phyloP scores from a whole-genome alignment of 768 basidiomycete genomes.

The Hysterangium stoloniferum region DNA sequence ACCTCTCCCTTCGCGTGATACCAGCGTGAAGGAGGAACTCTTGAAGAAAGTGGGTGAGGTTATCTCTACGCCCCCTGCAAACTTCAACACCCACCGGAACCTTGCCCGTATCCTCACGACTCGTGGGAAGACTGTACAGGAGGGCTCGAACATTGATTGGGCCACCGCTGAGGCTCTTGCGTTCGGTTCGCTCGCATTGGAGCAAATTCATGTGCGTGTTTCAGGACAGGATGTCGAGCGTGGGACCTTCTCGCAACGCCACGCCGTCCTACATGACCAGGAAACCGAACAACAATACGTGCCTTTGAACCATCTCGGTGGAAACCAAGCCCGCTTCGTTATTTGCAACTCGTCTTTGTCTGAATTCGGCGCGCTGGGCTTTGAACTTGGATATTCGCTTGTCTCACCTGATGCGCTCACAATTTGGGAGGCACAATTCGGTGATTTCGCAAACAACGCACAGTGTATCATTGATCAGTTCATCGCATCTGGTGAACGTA shows the following conservation, averaged over 20 bases:
- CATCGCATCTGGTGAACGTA: constrained; percentile 93
- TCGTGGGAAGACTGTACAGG: constrained; percentile 86
- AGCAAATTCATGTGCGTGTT: constrained; percentile 89
- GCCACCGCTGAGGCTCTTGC: constrained; percentile 97
- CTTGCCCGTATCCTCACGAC: constrained; percentile 83
- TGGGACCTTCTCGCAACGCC: constrained; percentile 97
- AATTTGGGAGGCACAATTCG: constrained; percentile 99
- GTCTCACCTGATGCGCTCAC: constrained; percentile 90
- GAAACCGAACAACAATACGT: constrained; percentile 83
- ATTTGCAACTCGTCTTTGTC: constrained; percentile 96
- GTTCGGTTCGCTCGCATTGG: constrained; percentile 86
- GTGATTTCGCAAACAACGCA: constrained; percentile 96
- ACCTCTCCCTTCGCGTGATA: constrained; percentile 83
- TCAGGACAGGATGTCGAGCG: constrained; percentile 99
- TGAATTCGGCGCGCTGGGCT: constrained; percentile 90
- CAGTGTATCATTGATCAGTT: constrained; percentile 99
- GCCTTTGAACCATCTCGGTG: constrained; percentile 81
- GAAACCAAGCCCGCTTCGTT: constrained; percentile 86
- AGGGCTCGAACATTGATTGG: constrained; percentile 93
- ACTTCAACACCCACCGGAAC: constrained; percentile 86
- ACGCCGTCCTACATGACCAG: constrained; percentile 96
- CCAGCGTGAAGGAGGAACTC: constrained; percentile 68
- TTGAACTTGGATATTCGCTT: constrained; percentile 97
- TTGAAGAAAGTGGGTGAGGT: constrained; percentile 81
- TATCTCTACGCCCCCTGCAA: constrained; percentile 78